Conservation (phyloP, 441 rosid genomes). For the Daphne laureola region DNA sequence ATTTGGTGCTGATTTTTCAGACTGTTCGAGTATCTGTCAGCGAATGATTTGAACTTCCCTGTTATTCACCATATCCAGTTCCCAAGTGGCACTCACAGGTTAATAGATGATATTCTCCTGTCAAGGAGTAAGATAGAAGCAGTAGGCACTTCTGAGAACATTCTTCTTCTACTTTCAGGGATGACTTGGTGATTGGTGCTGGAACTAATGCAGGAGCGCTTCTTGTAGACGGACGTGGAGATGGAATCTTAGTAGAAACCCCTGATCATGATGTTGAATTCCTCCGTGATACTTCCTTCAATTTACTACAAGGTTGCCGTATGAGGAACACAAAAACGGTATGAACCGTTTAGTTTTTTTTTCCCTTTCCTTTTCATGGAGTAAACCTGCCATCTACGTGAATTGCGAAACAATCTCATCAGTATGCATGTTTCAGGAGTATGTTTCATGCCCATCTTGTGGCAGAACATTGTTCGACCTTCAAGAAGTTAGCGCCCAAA, state of each 20-base stretch:
- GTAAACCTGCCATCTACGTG: too few relatives aligned
- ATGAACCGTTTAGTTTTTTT: slow-evolving; percentile 13
- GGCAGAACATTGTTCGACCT: slow-evolving; percentile 95
- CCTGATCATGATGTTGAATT: slow-evolving; percentile 82
- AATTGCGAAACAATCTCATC: not conserved
- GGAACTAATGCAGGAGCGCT: slow-evolving; percentile 80
- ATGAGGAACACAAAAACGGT: slow-evolving; percentile 98
- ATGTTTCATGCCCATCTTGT: slow-evolving; percentile 98
- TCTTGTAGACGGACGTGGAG: slow-evolving; percentile 92
- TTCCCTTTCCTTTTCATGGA: too few relatives aligned
- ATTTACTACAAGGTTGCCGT: slow-evolving; percentile 94
- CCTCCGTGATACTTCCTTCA: slow-evolving; percentile 82
- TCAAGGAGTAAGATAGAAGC: slow-evolving; percentile 4
- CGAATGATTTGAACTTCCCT: slow-evolving; percentile 58
- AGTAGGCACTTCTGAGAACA: slow-evolving; percentile 8
- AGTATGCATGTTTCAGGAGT: slow-evolving; percentile 47
- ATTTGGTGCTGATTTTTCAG: slow-evolving; percentile 31
- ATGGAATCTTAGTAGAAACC: slow-evolving; percentile 88
- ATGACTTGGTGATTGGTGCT: slow-evolving; percentile 84
- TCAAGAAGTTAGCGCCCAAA: slow-evolving; percentile 94
- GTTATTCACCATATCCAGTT: slow-evolving; percentile 89
- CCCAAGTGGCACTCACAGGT: slow-evolving; percentile 73
- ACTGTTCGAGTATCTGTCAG: slow-evolving; percentile 75
- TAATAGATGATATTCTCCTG: slow-evolving; percentile 6
- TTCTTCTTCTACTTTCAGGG: slow-evolving; percentile 42